Base-by-base conservation (phyloP, 208 protist genomes). In the Leishmania major region DNA sequence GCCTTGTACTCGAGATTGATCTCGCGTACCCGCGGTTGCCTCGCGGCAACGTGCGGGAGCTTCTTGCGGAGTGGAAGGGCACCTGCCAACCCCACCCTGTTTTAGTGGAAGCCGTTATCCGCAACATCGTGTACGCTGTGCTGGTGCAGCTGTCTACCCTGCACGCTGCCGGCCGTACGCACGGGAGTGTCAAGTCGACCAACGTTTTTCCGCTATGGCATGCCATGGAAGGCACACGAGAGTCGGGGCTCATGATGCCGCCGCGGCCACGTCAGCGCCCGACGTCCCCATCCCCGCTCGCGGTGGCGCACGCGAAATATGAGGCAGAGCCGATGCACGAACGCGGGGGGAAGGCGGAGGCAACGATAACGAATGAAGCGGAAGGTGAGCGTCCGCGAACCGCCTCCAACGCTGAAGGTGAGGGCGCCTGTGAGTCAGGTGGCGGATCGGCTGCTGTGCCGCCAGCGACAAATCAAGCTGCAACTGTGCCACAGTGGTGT, bases 171-270 rank as follows among this genome's bases (percentile, higher is more conserved):
- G 93, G 93, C 19, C 77, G 73, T 67, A 88, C 86, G 5, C 92
- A 94, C 73, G 91, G 93, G 47, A 91, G 88, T 73, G 85, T 96
- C 28, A 94, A 94, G 76, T 84, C 89, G 60, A 93, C 91, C 17
- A 96, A 96, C 64, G 78, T 95, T 60, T 96, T 96, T 75, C 82
- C 90, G 15, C 51, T 87, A 40, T 77, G 86, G 64, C 85, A 92
- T 62, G 84, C 87, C 45, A 70, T 83, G 75, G 84, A 92, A 78
- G 85, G 89, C 31, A 69, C 71, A 53, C 79, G 77, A 8, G 53
- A 75, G 70, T 70, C 76, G 3, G 77, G 81, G 2, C 64, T 86
- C 53, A 69, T 43, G 49, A 82, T 86, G 83, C 83, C 83, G 6
- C 78, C 83, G n/a, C 35, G 74, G 22, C 62, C 55, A 43, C 75